A percentile compares a stretch with the other conserved stretches of the same genome.
These are phyloP conservation scores for Gracilaria caudata DNA, from an alignment of 23 red algal genomes.

Conservation along the genomic window DNA sequence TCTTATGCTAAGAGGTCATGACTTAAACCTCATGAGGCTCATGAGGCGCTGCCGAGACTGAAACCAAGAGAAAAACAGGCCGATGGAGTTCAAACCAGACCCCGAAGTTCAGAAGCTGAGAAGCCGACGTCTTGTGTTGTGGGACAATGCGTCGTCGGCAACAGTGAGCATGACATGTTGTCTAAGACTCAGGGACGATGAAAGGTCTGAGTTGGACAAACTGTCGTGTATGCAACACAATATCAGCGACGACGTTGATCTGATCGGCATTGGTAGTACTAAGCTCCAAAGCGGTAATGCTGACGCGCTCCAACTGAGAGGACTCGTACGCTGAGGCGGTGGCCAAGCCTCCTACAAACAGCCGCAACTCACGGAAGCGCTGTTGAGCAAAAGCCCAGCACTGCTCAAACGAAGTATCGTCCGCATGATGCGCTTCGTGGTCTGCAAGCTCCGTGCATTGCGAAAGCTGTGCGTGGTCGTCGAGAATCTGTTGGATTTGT, in stretches of 20 bases:
- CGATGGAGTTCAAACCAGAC: too few relatives aligned
- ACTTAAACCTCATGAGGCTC: too few relatives aligned
- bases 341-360: conserved; percentile 1
- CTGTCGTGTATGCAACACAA: conserved; percentile 12
- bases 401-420: neutral
- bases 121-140: too few relatives aligned
- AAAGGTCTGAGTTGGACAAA: conserved; percentile 9
- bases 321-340: neutral
- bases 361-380: neutral
- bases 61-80: too few relatives aligned
- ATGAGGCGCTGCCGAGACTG: too few relatives aligned
- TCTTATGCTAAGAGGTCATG: too few relatives aligned
- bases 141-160: too few relatives aligned
- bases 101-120: too few relatives aligned
- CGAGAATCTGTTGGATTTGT: conserved; percentile 8
- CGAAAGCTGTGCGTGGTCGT: neutral
- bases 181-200: neutral
- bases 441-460: neutral
- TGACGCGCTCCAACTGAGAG: neutral
- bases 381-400: neutral
- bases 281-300: conserved; percentile 21
- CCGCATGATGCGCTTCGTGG: neutral
- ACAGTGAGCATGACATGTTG: too few relatives aligned
- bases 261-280: neutral
- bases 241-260: neutral